Percentiles rank a stretch among this genome's conserved stretches.
Conservation (phyloP, 2,329 filamentous ascomycete species). For the Colletotrichum horii region DNA sequence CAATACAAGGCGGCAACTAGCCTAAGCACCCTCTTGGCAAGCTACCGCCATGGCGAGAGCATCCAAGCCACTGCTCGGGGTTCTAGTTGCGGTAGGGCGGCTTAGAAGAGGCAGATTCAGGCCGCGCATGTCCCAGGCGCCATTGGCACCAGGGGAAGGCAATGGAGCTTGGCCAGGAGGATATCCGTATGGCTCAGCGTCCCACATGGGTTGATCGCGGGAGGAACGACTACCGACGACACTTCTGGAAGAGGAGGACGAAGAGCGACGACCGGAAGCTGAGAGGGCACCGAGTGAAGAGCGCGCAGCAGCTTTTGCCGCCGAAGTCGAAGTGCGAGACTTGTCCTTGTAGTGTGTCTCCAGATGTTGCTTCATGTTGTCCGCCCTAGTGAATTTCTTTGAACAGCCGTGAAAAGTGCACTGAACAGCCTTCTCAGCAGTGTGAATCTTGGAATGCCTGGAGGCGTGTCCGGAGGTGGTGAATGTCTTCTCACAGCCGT, state of each 20-base stretch:
- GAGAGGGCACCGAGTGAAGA: conserved; percentile 26
- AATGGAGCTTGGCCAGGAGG: conserved; percentile 34
- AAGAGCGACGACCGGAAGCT: conserved; percentile 33
- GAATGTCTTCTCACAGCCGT: conserved; percentile 79
- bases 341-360: conserved; percentile 76
- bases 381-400: conserved; percentile 81
- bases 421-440: conserved; percentile 77
- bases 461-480: conserved; percentile 87
- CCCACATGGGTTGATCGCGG: conserved; percentile 42
- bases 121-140: conserved; percentile 53
- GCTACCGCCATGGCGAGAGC: conserved; percentile 60
- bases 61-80: conserved; percentile 59
- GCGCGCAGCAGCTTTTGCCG: conserved; percentile 28
- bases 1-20: background rate
- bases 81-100: conserved; percentile 46
- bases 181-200: conserved; percentile 40
- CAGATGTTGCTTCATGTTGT: conserved; percentile 89
- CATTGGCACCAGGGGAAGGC: conserved; percentile 37
- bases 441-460: conserved; percentile 84
- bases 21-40: conserved; percentile 48
- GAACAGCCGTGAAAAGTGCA: conserved; percentile 73
- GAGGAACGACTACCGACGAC: conserved; percentile 31
- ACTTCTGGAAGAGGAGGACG: conserved; percentile 35
- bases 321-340: conserved; percentile 44
- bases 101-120: conserved; percentile 49